Percentiles rank a stretch among this genome's conserved stretches.
Conservation (phyloP, 306 rosid genomes). For the Luffa acutangula region DNA sequence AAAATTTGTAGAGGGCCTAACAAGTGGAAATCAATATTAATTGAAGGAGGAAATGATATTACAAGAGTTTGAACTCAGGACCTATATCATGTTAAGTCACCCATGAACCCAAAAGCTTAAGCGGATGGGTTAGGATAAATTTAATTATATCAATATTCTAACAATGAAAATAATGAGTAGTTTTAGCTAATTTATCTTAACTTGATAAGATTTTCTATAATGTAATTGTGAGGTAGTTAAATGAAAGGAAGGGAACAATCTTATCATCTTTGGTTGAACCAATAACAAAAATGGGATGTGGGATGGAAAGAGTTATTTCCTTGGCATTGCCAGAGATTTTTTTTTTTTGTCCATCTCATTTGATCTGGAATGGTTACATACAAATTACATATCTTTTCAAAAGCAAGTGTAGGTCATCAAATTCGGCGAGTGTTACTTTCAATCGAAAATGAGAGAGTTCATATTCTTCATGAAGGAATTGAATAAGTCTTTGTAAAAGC, state of each 20-base stretch:
- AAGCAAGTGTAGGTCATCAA: neutral
- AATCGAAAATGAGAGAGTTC: neutral
- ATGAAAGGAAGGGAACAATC: neutral
- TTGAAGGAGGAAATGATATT: too few relatives aligned
- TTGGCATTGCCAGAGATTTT: neutral
- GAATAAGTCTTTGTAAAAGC: neutral
- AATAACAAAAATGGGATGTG: neutral
- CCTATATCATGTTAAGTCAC: too few relatives aligned
- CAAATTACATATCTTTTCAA: neutral
- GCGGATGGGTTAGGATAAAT: too few relatives aligned
- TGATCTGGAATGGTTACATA: neutral
- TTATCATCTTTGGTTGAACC: neutral
- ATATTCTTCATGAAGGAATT: neutral
- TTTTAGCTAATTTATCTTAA: neutral
- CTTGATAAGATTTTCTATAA: neutral
- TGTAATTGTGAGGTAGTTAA: neutral
- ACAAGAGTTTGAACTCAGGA: too few relatives aligned
- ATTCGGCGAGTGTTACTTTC: neutral
- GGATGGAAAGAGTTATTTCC: neutral
- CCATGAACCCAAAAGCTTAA: too few relatives aligned
- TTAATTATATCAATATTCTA: too few relatives aligned
- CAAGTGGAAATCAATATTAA: too few relatives aligned
- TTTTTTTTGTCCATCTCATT: neutral
- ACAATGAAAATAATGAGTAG: neutral
- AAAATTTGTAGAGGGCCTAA: too few relatives aligned